Percentiles rank a stretch among this genome's conserved stretches.
Evolutionary conservation across 805 yeast species (phyloP).

Genomic region (Danielia oregonensis): DNA sequence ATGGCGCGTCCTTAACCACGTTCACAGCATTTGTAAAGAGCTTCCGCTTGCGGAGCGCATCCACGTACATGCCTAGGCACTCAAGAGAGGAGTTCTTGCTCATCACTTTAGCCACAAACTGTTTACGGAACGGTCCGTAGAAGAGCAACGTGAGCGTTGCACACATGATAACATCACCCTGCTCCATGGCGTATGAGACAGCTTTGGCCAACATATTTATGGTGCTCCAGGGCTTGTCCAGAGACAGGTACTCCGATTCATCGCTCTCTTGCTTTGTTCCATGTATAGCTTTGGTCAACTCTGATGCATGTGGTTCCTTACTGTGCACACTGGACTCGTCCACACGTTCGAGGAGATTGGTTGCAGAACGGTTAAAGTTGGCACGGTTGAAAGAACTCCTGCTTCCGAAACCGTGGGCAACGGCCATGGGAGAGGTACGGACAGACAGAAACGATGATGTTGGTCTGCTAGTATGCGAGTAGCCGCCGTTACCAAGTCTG

Average conservation of each 20-base stretch:
- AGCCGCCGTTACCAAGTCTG: background rate
- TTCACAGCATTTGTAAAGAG: conserved; percentile 58
- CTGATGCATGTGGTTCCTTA: conserved; percentile 15
- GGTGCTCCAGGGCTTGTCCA: conserved; percentile 54
- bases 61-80: conserved; percentile 54
- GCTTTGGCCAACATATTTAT: conserved; percentile 47
- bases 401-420: conserved; percentile 6
- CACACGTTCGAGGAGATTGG: conserved; percentile 10
- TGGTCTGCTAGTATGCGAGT: background rate
- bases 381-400: conserved; percentile 1
- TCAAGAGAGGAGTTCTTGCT: conserved; percentile 42
- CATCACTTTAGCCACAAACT: conserved; percentile 10
- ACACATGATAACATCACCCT: conserved; percentile 64
- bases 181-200: conserved; percentile 49
- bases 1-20: conserved; percentile 44
- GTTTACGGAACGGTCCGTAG: conserved; percentile 23
- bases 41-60: conserved; percentile 44
- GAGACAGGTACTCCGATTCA: background rate
- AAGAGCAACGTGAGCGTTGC: conserved; percentile 57
- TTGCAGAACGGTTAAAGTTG: background rate
- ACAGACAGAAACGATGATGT: conserved; percentile 6
- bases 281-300: conserved; percentile 24
- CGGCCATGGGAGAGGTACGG: conserved; percentile 5
- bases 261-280: conserved; percentile 1
- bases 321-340: conserved; percentile 15